A percentile compares a stretch with the other conserved stretches of the same genome.
These are phyloP conservation scores for Penicillium sp. DNA, from an alignment of 2,329 filamentous ascomycete species.

Conservation along the genomic window DNA sequence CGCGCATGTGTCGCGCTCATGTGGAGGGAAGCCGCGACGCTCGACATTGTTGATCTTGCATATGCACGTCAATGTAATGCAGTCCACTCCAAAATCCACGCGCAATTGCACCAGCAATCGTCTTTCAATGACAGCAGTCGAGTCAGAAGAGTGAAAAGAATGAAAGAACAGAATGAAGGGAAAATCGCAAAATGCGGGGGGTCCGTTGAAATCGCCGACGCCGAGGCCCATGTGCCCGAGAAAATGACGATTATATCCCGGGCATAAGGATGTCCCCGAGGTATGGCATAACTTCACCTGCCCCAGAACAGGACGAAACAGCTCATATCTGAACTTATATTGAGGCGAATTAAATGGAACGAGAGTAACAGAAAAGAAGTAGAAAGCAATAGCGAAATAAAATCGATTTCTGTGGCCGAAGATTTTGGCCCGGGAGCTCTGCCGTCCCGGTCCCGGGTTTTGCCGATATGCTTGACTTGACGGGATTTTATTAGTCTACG, in stretches of 20 bases:
- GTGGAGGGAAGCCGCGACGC: neutral
- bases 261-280: neutral
- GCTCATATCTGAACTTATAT: neutral
- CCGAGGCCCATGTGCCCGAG: constrained; percentile 3
- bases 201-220: neutral
- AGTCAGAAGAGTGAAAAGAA: neutral
- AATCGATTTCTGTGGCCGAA: constrained; percentile 6
- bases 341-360: neutral
- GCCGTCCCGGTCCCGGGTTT: constrained; percentile 18
- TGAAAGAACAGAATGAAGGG: neutral
- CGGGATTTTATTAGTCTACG: no score
- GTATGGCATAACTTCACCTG: no score
- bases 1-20: neutral
- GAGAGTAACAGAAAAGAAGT: constrained; percentile 7
- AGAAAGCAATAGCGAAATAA: neutral
- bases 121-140: neutral
- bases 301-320: neutral
- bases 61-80: neutral
- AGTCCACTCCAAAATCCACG: neutral
- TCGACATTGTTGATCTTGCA: neutral
- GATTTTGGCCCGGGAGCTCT: constrained; percentile 10
- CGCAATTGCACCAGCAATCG: neutral
- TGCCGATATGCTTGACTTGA: constrained; percentile 11
- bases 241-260: neutral
- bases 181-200: constrained; percentile 6